Evolutionary conservation across 2,329 filamentous ascomycete species (phyloP).

Genomic region (Alternaria sp.): DNA sequence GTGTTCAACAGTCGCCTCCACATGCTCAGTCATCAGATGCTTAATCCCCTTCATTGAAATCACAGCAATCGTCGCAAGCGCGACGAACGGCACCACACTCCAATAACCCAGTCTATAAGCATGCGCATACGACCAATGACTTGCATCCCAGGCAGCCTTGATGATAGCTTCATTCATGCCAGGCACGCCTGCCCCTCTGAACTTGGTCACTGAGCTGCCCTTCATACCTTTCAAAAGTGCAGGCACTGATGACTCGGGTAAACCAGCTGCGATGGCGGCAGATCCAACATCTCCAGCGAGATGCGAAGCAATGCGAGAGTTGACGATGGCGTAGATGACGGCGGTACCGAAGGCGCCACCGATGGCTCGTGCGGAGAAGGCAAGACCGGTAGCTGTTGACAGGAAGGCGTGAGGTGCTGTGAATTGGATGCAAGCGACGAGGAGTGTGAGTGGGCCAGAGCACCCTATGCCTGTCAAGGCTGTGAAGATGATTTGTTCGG

Average conservation of each 20-base stretch:
- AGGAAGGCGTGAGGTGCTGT: constrained; percentile 43
- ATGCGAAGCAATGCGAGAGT: constrained; percentile 32
- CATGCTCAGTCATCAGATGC: constrained; percentile 43
- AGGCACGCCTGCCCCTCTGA: constrained; percentile 20
- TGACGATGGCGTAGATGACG: constrained; percentile 43
- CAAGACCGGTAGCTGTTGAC: constrained; percentile 44
- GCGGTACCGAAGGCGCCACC: constrained; percentile 46
- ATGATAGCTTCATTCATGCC: constrained; percentile 31
- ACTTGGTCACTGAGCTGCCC: constrained; percentile 21
- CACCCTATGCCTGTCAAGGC: constrained; percentile 40
- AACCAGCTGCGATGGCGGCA: constrained; percentile 34
- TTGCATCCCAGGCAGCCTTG: constrained; percentile 34
- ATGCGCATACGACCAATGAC: constrained; percentile 41
- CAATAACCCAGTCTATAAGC: constrained; percentile 43
- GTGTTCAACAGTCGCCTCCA: constrained; percentile 45
- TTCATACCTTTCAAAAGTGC: constrained; percentile 33
- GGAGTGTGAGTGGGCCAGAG: constrained; percentile 42
- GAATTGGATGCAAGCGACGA: constrained; percentile 46
- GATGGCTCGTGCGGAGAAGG: constrained; percentile 45
- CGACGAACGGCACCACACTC: constrained; percentile 46
- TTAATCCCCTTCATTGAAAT: constrained; percentile 40
- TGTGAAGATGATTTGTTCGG: constrained; percentile 37
- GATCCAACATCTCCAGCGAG: constrained; percentile 30
- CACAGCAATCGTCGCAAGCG: constrained; percentile 35
- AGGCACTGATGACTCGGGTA: constrained; percentile 30